Conservation (phyloP, 257 asterid species). For the Henckelia pumila region DNA sequence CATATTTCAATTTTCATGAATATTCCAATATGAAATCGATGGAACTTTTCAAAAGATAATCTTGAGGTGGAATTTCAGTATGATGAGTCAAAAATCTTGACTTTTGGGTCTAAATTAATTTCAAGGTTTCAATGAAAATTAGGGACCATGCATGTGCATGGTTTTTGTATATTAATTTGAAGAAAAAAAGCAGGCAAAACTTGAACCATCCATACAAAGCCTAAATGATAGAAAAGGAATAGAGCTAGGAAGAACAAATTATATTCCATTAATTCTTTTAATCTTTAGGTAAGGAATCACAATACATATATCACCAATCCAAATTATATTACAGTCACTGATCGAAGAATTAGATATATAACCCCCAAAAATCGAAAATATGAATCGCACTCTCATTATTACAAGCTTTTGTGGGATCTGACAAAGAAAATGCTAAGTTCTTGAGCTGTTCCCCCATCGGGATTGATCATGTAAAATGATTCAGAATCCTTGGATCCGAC, state of each 20-base stretch:
- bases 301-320: neutral
- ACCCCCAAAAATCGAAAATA: neutral
- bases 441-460: conserved; percentile 79
- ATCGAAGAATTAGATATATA: neutral
- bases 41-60: neutral
- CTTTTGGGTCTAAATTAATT: neutral
- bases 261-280: neutral
- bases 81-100: neutral
- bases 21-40: too few relatives aligned
- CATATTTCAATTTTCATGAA: too few relatives aligned
- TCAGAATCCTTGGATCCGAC: conserved; percentile 83
- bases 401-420: conserved; percentile 25
- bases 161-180: neutral
- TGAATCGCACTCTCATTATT: too few relatives aligned
- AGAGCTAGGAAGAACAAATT: too few relatives aligned
- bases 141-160: neutral
- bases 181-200: neutral
- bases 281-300: neutral
- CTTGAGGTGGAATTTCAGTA: neutral
- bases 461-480: conserved; percentile 87
- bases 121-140: neutral
- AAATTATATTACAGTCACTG: neutral
- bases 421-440: conserved; percentile 85
- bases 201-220: neutral
- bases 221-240: too few relatives aligned